Evolutionary conservation across 208 protist species (phyloP), one percentile per base, ranked within the genome.

Genomic region (Wallacemonas sp.): DNA sequence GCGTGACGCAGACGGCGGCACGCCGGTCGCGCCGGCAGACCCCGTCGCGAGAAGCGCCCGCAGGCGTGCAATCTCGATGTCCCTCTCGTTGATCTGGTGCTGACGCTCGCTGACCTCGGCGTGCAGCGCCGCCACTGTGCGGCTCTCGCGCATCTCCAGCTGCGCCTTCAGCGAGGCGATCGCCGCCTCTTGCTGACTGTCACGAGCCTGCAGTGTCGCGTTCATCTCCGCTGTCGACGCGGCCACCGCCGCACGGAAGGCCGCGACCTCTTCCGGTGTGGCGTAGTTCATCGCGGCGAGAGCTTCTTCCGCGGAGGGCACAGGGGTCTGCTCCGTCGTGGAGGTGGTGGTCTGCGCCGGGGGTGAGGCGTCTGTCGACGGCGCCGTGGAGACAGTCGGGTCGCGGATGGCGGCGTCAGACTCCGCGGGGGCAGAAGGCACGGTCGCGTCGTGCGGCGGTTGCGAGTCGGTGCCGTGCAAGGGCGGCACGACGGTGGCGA

Each of bases 61-160:
- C 7, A 59, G 52, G 4, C 18, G 14, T 5, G 26, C 26, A 59
- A 59, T 59, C 32, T 59, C 52, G 12, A 8, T 26, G 16, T 59
- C 52, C 32, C 22, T 59, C 32, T 41, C 31, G 26, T 8, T 18
- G n/a, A 59, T 12, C 52, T 59, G 31, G 18, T 41, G 52, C 7
- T 41, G 52, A 23, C 32, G 39, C 18, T 20, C 52, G 31, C 32
- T 42, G 14, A 59, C 31, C 52, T 59, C 52, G 10, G 52, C 52
- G 31, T 59, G 52, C 52, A 59, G 52, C 4, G 3, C 20, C 29
- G 52, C 31, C 5, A 59, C 52, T 5, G 32, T 25, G 11, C 7
- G 29, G 25, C 25, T 55, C 48, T 55, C 16, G 25, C 31, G 26
- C 22, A 22, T 18, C 22, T 26, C 5, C 16, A 26, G 26, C 26